Conservation (phyloP, 2,329 filamentous ascomycete species). For the Ceratocystiopsis sp. region DNA sequence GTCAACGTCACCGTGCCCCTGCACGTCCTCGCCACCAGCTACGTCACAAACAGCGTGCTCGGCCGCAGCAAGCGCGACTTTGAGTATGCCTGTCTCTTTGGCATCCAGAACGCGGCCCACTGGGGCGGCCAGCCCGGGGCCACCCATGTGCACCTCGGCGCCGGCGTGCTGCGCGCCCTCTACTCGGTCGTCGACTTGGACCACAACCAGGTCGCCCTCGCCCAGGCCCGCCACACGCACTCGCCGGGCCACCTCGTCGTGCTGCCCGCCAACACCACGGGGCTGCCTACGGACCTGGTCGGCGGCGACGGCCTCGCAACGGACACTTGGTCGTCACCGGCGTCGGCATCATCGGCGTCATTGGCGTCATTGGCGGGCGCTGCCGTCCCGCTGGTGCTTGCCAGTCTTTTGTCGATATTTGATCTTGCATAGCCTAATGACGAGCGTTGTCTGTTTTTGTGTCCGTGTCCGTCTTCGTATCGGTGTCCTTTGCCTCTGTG, state of each 20-base stretch:
- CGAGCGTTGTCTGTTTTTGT: not conserved
- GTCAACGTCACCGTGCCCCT: constrained; percentile 18
- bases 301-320: constrained; percentile 24
- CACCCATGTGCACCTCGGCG: constrained; percentile 26
- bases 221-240: constrained; percentile 31
- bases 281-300: constrained; percentile 23
- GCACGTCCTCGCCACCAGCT: constrained; percentile 24
- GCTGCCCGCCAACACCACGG: constrained; percentile 21
- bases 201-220: constrained; percentile 32
- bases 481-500: not conserved
- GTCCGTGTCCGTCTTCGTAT: not conserved
- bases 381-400: too few species aligned
- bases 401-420: too few species aligned
- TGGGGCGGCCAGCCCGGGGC: too few species aligned
- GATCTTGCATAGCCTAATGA: too few species aligned
- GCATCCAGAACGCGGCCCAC: constrained; percentile 25
- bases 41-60: too few species aligned
- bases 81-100: constrained; percentile 32
- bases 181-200: constrained; percentile 39
- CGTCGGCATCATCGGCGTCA: not conserved
- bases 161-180: constrained; percentile 28
- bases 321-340: too few species aligned
- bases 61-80: constrained; percentile 8
- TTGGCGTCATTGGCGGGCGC: too few species aligned
- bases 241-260: constrained; percentile 29